A percentile compares a stretch with the other conserved stretches of the same genome.
Conservation (phyloP, 345 rosid species). For the Populus tremula region DNA sequence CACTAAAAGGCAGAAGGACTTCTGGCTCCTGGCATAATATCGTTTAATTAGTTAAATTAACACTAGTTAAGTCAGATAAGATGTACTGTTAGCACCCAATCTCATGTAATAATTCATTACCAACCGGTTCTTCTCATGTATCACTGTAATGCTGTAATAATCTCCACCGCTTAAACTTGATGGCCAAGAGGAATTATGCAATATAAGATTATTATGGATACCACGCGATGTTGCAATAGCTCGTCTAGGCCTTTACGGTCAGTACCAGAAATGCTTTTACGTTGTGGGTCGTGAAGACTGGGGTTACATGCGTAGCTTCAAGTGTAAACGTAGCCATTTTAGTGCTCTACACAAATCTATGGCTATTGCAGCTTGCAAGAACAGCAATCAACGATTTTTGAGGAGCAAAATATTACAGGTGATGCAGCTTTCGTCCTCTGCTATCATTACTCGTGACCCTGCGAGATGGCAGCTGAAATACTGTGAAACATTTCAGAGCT, state of each 20-base stretch:
- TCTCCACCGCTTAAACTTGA: background rate
- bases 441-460: too few species aligned
- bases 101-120: background rate
- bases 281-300: background rate
- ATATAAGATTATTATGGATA: background rate
- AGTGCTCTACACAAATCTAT: background rate
- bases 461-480: background rate
- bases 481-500: background rate
- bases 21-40: slow-evolving; percentile 88
- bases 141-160: background rate
- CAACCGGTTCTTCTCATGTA: background rate
- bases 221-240: background rate
- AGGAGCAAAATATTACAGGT: background rate
- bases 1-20: slow-evolving; percentile 90
- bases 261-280: background rate
- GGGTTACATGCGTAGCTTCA: background rate
- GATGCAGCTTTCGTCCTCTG: background rate
- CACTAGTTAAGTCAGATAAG: background rate
- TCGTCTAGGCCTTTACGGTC: background rate
- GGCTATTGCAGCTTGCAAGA: background rate
- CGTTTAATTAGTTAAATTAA: background rate
- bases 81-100: background rate
- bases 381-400: background rate
- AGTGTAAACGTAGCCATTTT: background rate
- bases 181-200: too few species aligned